These are phyloP conservation scores for Botrytis galanthina DNA, from an alignment of 2,329 filamentous ascomycete genomes.

Conservation along the genomic window DNA sequence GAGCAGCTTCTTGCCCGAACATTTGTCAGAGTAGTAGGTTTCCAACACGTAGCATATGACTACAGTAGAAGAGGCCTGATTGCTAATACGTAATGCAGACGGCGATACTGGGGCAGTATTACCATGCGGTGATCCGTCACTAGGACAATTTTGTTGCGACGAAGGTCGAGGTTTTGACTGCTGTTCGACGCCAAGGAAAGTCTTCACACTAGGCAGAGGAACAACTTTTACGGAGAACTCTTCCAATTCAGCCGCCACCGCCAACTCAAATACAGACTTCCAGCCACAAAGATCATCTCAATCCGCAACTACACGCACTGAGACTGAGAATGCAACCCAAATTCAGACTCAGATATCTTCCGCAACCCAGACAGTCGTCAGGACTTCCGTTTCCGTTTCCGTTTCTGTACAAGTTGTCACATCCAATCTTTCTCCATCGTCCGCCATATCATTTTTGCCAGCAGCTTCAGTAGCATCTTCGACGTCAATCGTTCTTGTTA, in stretches of 20 bases:
- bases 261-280: background rate
- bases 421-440: background rate
- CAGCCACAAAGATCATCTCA: background rate
- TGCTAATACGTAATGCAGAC: conserved; percentile 16
- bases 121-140: conserved; percentile 21
- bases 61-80: background rate
- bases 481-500: background rate
- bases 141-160: conserved; percentile 27
- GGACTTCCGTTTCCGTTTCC: background rate
- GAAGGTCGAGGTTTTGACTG: conserved; percentile 24
- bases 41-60: background rate
- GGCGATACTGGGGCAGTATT: conserved; percentile 21
- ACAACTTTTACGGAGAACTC: background rate
- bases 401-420: conserved; percentile 5
- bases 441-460: background rate
- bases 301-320: background rate
- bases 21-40: conserved; percentile 26
- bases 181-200: conserved; percentile 20
- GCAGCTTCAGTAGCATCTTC: background rate
- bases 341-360: background rate
- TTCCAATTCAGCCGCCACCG: background rate
- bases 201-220: conserved; percentile 20
- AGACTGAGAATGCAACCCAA: background rate
- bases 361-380: background rate
- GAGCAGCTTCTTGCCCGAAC: conserved; percentile 23